phyloP scores from a whole-genome alignment of 2,329 filamentous ascomycete species.

The Ophiostoma quercus region DNA sequence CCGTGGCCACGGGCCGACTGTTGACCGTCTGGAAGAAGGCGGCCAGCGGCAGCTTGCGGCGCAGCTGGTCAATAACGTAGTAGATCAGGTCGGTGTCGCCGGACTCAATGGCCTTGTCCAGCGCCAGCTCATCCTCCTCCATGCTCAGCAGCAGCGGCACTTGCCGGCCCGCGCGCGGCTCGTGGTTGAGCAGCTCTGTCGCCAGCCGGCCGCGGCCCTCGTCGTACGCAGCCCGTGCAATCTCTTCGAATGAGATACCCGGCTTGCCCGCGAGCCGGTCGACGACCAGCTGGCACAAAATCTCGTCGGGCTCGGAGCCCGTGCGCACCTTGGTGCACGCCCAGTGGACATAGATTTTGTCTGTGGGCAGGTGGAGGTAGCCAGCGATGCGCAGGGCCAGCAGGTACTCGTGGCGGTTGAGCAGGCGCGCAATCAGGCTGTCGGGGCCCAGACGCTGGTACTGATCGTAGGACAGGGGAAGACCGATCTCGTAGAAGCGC shows the following conservation, averaged over 20 bases:
- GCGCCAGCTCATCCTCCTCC: constrained; percentile 90
- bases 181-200: constrained; percentile 85
- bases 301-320: constrained; percentile 79
- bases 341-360: constrained; percentile 94
- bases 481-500: constrained; percentile 82
- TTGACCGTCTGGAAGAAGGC: constrained; percentile 92
- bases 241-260: constrained; percentile 92
- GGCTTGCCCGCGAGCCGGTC: constrained; percentile 79
- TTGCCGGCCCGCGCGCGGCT: constrained; percentile 90
- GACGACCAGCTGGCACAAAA: constrained; percentile 80
- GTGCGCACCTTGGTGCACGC: constrained; percentile 87
- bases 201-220: constrained; percentile 86
- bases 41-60: constrained; percentile 83
- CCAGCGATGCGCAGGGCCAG: constrained; percentile 83
- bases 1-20: constrained; percentile 74
- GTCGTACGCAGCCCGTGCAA: constrained; percentile 87
- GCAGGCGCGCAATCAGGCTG: constrained; percentile 74
- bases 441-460: constrained; percentile 88
- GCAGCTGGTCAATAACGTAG: constrained; percentile 79
- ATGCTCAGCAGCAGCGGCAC: constrained; percentile 88
- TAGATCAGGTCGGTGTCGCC: constrained; percentile 92
- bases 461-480: constrained; percentile 89
- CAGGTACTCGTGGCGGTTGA: constrained; percentile 86
- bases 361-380: constrained; percentile 78
- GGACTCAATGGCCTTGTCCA: constrained; percentile 94